phyloP scores from a whole-genome alignment of 2,329 filamentous ascomycete species.

The Paecilomyces niveus region DNA sequence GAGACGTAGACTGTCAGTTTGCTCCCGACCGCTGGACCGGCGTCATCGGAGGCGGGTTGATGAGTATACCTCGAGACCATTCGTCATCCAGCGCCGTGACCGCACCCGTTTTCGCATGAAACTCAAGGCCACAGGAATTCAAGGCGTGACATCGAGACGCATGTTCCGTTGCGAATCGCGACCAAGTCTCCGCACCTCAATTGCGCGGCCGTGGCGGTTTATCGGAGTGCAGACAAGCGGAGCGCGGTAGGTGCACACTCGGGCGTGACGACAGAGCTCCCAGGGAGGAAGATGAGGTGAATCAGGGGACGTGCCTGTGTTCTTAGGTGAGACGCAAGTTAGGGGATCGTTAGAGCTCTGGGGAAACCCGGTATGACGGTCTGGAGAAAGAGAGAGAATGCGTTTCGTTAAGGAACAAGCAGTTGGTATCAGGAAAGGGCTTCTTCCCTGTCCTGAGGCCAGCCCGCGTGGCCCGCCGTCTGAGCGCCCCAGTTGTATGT shows the following conservation, averaged over 20 bases:
- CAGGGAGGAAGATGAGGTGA: background rate
- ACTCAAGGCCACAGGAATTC: slow-evolving; percentile 10
- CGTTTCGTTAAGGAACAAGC: background rate
- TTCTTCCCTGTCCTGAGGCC: background rate
- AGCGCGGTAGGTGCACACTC: background rate
- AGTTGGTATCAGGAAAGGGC: background rate
- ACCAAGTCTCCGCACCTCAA: background rate
- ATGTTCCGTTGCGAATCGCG: slow-evolving; percentile 4
- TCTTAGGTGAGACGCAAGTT: background rate
- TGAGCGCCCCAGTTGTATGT: background rate
- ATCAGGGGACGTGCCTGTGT: background rate
- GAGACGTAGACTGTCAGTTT: slow-evolving; percentile 13
- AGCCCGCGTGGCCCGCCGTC: background rate
- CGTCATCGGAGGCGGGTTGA: slow-evolving; percentile 20
- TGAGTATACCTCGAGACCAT: slow-evolving; percentile 16
- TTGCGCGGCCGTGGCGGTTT: background rate
- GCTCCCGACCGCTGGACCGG: slow-evolving; percentile 7
- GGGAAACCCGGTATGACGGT: background rate
- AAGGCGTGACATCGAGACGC: slow-evolving; percentile 3
- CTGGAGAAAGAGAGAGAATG: background rate
- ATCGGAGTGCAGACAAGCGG: background rate
- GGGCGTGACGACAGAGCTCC: background rate
- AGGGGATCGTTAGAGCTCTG: background rate
- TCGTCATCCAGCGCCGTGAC: slow-evolving; percentile 25
- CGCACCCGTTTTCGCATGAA: slow-evolving; percentile 15